These are phyloP conservation scores for Metschnikowia cubensis DNA, from an alignment of 805 yeast species.

Conservation along the genomic window DNA sequence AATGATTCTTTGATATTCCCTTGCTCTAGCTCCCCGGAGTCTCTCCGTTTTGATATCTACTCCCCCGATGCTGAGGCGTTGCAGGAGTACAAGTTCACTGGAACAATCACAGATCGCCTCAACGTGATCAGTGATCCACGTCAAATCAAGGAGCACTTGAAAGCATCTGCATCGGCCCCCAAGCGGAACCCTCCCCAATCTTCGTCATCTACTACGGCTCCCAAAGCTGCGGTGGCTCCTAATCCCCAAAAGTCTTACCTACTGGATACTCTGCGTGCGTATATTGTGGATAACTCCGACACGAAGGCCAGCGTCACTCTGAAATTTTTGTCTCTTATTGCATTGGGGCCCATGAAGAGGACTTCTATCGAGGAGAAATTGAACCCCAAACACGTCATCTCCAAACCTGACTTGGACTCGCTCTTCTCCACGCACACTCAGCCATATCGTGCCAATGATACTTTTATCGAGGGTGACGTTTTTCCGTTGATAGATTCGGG, in stretches of 20 bases:
- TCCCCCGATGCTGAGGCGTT: slow-evolving; percentile 11
- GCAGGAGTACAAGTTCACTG: slow-evolving; percentile 21
- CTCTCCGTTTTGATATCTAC: slow-evolving; percentile 35
- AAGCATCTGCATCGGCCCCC: slow-evolving; percentile 4
- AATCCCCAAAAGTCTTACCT: slow-evolving; percentile 1
- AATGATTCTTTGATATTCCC: slow-evolving; percentile 28
- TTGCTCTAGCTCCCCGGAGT: slow-evolving; percentile 32
- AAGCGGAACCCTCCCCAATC: background rate
- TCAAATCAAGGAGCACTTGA: slow-evolving; percentile 22
- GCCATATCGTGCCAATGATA: slow-evolving; percentile 25
- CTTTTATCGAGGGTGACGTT: slow-evolving; percentile 26
- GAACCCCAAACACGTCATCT: slow-evolving; percentile 6
- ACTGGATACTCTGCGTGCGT: slow-evolving; percentile 11
- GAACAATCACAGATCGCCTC: slow-evolving; percentile 29
- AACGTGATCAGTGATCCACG: slow-evolving; percentile 30
- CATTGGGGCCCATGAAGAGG: slow-evolving; percentile 19
- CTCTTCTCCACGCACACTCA: slow-evolving; percentile 30
- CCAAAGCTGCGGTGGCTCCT: background rate
- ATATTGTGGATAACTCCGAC: slow-evolving; percentile 10
- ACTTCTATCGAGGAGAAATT: slow-evolving; percentile 7
- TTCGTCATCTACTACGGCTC: background rate
- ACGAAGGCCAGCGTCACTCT: slow-evolving; percentile 5
- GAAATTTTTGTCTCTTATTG: slow-evolving; percentile 15
- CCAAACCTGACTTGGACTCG: slow-evolving; percentile 13
- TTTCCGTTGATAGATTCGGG: slow-evolving; percentile 21